phyloP scores from a whole-genome alignment of 2,329 filamentous ascomycete genomes.

The Fusarium sp. region DNA sequence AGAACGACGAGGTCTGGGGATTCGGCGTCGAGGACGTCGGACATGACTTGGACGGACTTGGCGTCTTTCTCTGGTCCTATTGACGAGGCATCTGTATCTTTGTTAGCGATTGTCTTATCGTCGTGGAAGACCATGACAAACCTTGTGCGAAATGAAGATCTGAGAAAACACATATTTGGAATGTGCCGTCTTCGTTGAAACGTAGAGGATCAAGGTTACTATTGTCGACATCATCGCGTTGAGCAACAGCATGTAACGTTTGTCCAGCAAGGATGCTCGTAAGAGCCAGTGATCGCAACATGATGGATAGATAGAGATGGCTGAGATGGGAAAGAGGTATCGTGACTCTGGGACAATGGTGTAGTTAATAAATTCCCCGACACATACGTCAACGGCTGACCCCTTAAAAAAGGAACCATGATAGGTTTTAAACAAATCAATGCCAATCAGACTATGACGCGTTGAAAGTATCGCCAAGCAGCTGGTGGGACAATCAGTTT shows the following conservation, averaged over 20 bases:
- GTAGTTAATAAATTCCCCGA: not conserved
- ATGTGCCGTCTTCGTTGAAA: constrained; percentile 26
- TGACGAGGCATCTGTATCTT: constrained; percentile 20
- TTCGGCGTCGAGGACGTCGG: constrained; percentile 49
- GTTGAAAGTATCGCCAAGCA: constrained; percentile 22
- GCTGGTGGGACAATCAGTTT: not conserved
- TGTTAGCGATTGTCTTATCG: not conserved
- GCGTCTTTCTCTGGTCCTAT: constrained; percentile 53
- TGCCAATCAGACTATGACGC: constrained; percentile 15
- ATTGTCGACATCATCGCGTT: constrained; percentile 20
- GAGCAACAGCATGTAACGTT: not conserved
- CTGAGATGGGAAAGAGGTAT: not conserved
- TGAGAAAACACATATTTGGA: constrained; percentile 36
- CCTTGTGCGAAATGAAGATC: constrained; percentile 38
- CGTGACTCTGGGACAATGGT: not conserved
- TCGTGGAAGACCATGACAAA: not conserved
- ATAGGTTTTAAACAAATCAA: not conserved
- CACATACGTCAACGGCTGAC: not conserved
- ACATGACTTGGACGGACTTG: constrained; percentile 51
- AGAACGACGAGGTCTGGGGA: constrained; percentile 69
- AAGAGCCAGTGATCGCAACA: constrained; percentile 21
- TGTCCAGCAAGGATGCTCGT: constrained; percentile 7
- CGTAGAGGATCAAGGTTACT: constrained; percentile 25
- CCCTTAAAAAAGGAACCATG: not conserved
- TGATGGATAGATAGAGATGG: not conserved